Evolutionary conservation across 495 filamentous ascomycete genomes (phyloP), one percentile per base, ranked within the genome.

Genomic region (Pyrenopolyporus hunteri): DNA sequence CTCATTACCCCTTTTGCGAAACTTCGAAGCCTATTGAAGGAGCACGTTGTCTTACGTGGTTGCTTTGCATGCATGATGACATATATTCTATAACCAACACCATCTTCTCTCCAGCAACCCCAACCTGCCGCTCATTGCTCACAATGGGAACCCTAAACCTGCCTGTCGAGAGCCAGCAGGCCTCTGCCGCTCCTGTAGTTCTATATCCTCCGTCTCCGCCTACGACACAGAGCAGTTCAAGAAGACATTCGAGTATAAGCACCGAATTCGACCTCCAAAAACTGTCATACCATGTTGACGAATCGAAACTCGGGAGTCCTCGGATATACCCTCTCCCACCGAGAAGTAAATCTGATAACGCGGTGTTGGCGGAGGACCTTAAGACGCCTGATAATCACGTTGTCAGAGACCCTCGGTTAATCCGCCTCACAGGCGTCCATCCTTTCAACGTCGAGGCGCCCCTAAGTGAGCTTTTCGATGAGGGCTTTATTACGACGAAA

Each of bases 361-460:
- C 82, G 32, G 82, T 95, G 11, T 78, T 97, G 6, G 80, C 85
- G 29, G 67, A 89, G 65, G 93, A 98, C 66, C 78, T 88, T 51
- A 86, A 87, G 32, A 97, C 93, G 0, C 92, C 92, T 10, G 93
- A 98, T 69, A 76, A 74, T 40, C 90, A 94, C 80, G 90, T 97
- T n/a, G 83, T 89, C 10, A 80, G 93, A 59, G 93, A 98, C 76
- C 83, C 91, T 3, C 82, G 93, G 22, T 76, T 98, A 29, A 95
- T 98, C 59, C 82, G 93, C 35, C 77, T 98, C 43, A 98, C 93
- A 14, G 93, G 93, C 32, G 82, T 91, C 29, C 93, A 98, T 76
- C 93, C 93, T 2, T 96, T 96, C 76, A 98, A 98, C 70, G 89
- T 93, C 42, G 93, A 98, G 76, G 83, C 93, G 4, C 93, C 93